Base-by-base conservation (phyloP, 108 stramenopile genomes). In the Epipyxis sp. region DNA sequence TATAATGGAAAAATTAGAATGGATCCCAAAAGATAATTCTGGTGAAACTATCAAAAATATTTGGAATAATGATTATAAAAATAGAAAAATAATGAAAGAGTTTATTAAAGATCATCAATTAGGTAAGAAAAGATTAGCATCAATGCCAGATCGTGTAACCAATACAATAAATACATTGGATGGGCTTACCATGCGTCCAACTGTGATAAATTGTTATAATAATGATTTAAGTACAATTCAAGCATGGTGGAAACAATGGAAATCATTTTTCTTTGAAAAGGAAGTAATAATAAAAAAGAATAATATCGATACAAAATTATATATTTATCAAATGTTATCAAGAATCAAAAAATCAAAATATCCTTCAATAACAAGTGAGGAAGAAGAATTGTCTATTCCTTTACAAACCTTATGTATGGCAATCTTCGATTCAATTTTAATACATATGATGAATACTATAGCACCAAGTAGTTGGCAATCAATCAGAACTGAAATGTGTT, bases 141-240 rank as follows among this genome's bases (percentile, higher is more conserved):
- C 91, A 77, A 95, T 95, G 95, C 95, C 81, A 89, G 95, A 95
- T 81, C 90, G 95, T 32, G 92, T 94, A 46, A 95, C 95, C 25
- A 95, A 95, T 81, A 93, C 93, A 0, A 92, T 95, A 69, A 91
- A 89, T 74, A 82, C 78, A 25, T 79, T 81, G 0, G 86, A 87
- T 29, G 79, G 57, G 41, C 84, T 82, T 25, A 83, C 85, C 39
- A 88, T 91, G 3, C 90, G 95, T 13, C 95, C 95, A 29, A 94
- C 95, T 39, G 92, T 94, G 20, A 96, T 96, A 78, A 96, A 94
- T 83, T 94, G 94, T 93, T 95, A 94, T 77, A 88, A 80, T 30
- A 92, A 88, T 3, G 90, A 91, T 57, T 80, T 96, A 50, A 81
- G 82, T 44, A 86, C 76, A 30, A 76, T 91, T 27, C 83, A 83